These are phyloP conservation scores for Stylosanthes scabra DNA, from an alignment of 331 rosid species.

Conservation along the genomic window DNA sequence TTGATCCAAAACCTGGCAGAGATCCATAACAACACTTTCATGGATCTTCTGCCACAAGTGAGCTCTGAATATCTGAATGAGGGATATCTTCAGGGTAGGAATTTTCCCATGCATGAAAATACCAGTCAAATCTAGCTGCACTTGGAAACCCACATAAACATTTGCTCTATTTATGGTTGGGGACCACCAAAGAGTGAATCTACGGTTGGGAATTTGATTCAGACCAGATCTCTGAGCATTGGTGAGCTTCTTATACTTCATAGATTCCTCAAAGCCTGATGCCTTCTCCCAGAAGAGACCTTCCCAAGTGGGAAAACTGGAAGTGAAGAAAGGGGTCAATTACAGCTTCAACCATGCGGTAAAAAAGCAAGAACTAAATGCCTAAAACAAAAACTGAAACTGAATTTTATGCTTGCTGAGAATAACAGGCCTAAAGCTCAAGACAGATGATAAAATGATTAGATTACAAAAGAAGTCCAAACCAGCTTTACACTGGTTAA, in stretches of 20 bases:
- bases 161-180: slow-evolving; percentile 99
- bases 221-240: slow-evolving; percentile 99
- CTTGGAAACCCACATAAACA: slow-evolving; percentile 98
- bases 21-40: slow-evolving; percentile 99
- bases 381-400: not conserved
- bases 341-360: not conserved
- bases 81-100: slow-evolving; percentile 95
- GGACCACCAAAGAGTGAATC: slow-evolving; percentile 99
- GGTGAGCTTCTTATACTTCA: slow-evolving; percentile 98
- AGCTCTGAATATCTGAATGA: slow-evolving; percentile 97
- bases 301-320: slow-evolving; percentile 99
- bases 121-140: slow-evolving; percentile 96
- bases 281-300: slow-evolving; percentile 99
- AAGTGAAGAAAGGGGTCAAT: slow-evolving; percentile 36
- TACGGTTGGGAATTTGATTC: slow-evolving; percentile 97
- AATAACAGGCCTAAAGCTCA: too few species aligned
- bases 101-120: slow-evolving; percentile 99
- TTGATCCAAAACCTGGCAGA: slow-evolving; percentile 99
- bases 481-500: not conserved
- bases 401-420: not conserved
- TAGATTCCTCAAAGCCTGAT: slow-evolving; percentile 98
- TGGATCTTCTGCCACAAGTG: slow-evolving; percentile 99
- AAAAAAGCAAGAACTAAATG: slow-evolving; percentile 19
- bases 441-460: too few species aligned
- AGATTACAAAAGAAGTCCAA: too few species aligned